These are phyloP conservation scores for Fonsecaea pedrosoi DNA, from an alignment of 2,329 filamentous ascomycete species.

Conservation along the genomic window DNA sequence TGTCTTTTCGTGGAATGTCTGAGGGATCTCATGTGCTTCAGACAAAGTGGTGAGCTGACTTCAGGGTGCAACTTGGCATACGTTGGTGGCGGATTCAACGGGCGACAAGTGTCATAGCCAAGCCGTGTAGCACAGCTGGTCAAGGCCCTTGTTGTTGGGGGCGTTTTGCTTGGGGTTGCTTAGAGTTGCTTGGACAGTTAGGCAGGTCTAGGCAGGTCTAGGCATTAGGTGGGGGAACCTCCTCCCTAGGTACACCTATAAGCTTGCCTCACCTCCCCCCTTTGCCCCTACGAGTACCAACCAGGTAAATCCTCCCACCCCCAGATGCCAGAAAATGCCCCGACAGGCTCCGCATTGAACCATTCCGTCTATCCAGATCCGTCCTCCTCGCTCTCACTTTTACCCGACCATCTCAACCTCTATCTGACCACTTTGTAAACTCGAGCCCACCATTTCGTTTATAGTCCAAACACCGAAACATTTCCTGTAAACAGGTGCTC, in stretches of 20 bases:
- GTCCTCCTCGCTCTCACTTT: neutral
- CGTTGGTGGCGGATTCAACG: neutral
- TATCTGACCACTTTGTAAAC: neutral
- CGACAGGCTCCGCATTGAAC: neutral
- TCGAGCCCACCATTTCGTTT: constrained; percentile 4
- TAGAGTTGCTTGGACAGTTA: neutral
- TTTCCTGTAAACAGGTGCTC: constrained; percentile 23
- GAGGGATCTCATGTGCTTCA: neutral
- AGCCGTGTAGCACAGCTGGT: neutral
- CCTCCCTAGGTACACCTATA: neutral
- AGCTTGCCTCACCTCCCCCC: neutral
- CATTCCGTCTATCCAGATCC: neutral
- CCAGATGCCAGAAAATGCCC: neutral
- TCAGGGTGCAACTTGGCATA: constrained; percentile 1
- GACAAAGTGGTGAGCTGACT: neutral
- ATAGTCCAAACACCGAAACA: constrained; percentile 23
- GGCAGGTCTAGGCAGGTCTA: neutral
- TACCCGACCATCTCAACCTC: neutral
- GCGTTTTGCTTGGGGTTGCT: constrained; percentile 2
- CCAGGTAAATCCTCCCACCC: neutral
- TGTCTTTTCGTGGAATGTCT: neutral
- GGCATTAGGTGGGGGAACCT: too few relatives aligned
- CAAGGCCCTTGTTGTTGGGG: neutral
- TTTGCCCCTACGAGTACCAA: too few relatives aligned
- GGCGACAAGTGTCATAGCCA: neutral